A percentile compares a stretch with the other conserved stretches of the same genome.
phyloP scores from a whole-genome alignment of 2,329 filamentous ascomycete species.

The Fusarium nodosum region DNA sequence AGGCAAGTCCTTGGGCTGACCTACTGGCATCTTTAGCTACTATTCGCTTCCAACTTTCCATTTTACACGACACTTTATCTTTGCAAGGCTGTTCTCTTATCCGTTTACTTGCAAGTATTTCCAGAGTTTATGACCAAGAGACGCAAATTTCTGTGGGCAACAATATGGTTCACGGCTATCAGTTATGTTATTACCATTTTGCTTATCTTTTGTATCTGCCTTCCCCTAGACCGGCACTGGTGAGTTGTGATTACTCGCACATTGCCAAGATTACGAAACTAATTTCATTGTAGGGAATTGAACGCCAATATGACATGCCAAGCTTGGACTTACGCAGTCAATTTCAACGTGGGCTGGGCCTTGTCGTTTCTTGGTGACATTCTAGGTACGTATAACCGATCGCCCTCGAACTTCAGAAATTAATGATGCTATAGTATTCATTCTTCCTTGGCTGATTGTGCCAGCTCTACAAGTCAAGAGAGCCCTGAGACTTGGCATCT shows the following conservation, averaged over 20 bases:
- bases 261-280: accelerated
- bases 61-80: slow-evolving; percentile 46
- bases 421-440: slow-evolving; percentile 16
- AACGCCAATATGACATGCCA: neutral
- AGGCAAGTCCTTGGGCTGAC: neutral
- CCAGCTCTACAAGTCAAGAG: slow-evolving; percentile 17
- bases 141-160: slow-evolving; percentile 23
- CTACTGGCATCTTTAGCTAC: slow-evolving; percentile 10
- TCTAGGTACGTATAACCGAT: neutral
- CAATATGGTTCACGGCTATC: neutral
- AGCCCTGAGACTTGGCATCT: slow-evolving; percentile 28
- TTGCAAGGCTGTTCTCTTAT: slow-evolving; percentile 39
- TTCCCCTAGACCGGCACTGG: slow-evolving; percentile 23
- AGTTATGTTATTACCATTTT: slow-evolving; percentile 10
- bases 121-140: slow-evolving; percentile 37
- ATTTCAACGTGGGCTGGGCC: slow-evolving; percentile 33
- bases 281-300: neutral
- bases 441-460: slow-evolving; percentile 37
- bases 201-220: slow-evolving; percentile 14
- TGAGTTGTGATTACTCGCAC: neutral
- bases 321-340: neutral
- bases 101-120: slow-evolving; percentile 32
- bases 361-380: slow-evolving; percentile 32
- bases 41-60: slow-evolving; percentile 27
- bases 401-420: too few species aligned